These are phyloP conservation scores for Phytophthora cryptogea DNA, from an alignment of 352 stramenopile species.

Conservation along the genomic window DNA sequence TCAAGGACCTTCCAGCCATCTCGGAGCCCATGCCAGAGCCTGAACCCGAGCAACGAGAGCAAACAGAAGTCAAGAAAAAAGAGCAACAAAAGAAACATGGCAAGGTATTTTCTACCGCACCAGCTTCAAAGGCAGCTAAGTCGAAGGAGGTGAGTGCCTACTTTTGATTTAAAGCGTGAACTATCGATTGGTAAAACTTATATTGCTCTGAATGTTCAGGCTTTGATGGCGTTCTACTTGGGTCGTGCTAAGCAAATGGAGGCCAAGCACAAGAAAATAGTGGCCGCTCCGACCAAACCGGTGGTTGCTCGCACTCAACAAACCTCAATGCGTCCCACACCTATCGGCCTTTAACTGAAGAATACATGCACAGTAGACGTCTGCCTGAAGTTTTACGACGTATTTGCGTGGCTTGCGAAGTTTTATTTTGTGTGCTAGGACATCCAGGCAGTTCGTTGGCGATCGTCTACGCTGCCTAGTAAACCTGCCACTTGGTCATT, in stretches of 20 bases:
- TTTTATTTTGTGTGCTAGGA: conserved; percentile 15
- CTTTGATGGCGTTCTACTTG: conserved; percentile 61
- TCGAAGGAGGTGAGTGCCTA: conserved; percentile 37
- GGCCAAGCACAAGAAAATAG: conserved; percentile 45
- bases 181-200: neutral
- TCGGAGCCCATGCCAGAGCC: conserved; percentile 1
- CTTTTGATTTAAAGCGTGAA: neutral
- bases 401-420: neutral
- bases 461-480: conserved; percentile 23
- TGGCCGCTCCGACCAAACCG: conserved; percentile 16
- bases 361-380: conserved; percentile 7
- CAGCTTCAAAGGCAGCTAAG: conserved; percentile 25
- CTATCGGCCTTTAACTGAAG: conserved; percentile 10
- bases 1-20: neutral
- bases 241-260: conserved; percentile 54
- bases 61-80: neutral
- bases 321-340: conserved; percentile 3
- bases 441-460: conserved; percentile 57
- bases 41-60: conserved; percentile 1
- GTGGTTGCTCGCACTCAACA: conserved; percentile 33
- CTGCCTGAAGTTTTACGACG: neutral
- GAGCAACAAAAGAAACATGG: neutral
- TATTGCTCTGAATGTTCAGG: conserved; percentile 25
- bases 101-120: neutral
- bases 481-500: conserved; percentile 28